phyloP scores from a whole-genome alignment of 306 rosid species.

The Carpinus fangiana region DNA sequence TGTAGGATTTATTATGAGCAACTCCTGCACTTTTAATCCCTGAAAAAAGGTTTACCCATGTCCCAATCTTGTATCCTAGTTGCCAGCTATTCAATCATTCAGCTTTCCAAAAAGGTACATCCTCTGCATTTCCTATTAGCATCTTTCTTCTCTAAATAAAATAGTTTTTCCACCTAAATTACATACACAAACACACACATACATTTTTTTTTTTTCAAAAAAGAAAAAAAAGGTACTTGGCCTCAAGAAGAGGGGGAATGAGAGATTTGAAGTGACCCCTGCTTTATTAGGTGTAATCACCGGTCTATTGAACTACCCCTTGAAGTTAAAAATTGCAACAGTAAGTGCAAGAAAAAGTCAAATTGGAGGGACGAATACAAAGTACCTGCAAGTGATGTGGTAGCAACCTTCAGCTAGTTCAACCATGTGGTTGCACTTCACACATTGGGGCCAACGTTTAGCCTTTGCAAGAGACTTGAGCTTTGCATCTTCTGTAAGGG shows the following conservation, averaged over 20 bases:
- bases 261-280: too few relatives aligned
- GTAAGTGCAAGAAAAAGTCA: not conserved
- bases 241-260: too few relatives aligned
- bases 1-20: not conserved
- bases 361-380: not conserved
- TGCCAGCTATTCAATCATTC: not conserved
- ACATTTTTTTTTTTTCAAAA: too few relatives aligned
- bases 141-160: not conserved
- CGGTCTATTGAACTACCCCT: too few relatives aligned
- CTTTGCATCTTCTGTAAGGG: constrained; percentile 40
- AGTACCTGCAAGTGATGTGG: constrained; percentile 67
- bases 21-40: not conserved
- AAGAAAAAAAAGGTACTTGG: too few relatives aligned
- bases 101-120: too few relatives aligned
- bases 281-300: too few relatives aligned
- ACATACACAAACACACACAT: too few relatives aligned
- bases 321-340: not conserved
- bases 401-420: constrained; percentile 64
- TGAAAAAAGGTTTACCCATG: not conserved
- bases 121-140: not conserved
- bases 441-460: constrained; percentile 52
- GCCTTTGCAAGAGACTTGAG: constrained; percentile 42
- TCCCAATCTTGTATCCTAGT: not conserved
- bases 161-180: too few relatives aligned
- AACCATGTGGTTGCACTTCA: constrained; percentile 53